Percentiles rank a stretch among this genome's conserved stretches.
phyloP scores from a whole-genome alignment of 805 yeast species.

The Myxozyma udenii region DNA sequence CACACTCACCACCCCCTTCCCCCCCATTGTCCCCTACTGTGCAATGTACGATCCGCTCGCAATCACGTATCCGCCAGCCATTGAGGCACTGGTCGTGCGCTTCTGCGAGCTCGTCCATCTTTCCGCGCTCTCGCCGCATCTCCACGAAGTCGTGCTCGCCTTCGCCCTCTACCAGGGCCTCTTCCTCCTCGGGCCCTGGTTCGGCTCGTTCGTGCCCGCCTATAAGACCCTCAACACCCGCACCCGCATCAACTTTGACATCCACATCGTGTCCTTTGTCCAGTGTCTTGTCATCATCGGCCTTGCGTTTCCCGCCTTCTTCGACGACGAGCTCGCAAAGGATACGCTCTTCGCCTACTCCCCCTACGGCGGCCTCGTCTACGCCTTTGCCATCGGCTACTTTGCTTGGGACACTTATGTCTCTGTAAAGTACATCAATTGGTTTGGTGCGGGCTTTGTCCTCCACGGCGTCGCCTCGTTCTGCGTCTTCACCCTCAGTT shows the following conservation, averaged over 20 bases:
- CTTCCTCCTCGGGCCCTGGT: slow-evolving; percentile 46
- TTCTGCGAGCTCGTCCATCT: slow-evolving; percentile 30
- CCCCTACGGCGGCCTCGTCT: slow-evolving; percentile 71
- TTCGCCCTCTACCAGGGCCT: slow-evolving; percentile 58
- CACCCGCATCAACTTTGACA: slow-evolving; percentile 72
- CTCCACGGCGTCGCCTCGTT: slow-evolving; percentile 82
- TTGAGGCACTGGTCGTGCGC: slow-evolving; percentile 7
- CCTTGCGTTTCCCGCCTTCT: slow-evolving; percentile 57
- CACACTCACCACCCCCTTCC: too few relatives aligned
- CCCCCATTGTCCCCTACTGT: too few relatives aligned
- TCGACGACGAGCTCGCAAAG: slow-evolving; percentile 49
- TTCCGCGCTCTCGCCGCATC: slow-evolving; percentile 37
- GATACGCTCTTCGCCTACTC: slow-evolving; percentile 66
- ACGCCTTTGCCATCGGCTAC: slow-evolving; percentile 75
- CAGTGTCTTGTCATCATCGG: slow-evolving; percentile 68
- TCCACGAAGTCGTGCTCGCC: slow-evolving; percentile 67
- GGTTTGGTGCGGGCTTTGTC: slow-evolving; percentile 79
- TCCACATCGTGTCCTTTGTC: slow-evolving; percentile 83
- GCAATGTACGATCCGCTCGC: slow-evolving; percentile 27
- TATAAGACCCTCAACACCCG: slow-evolving; percentile 50
- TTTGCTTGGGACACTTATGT: slow-evolving; percentile 81
- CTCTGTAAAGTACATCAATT: slow-evolving; percentile 57
- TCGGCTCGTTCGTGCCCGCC: slow-evolving; percentile 48
- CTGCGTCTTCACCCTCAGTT: slow-evolving; percentile 61
- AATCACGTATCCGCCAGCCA: slow-evolving; percentile 18